phyloP scores from a whole-genome alignment of 83 land plant genomes.

The Picea engelmannii region DNA sequence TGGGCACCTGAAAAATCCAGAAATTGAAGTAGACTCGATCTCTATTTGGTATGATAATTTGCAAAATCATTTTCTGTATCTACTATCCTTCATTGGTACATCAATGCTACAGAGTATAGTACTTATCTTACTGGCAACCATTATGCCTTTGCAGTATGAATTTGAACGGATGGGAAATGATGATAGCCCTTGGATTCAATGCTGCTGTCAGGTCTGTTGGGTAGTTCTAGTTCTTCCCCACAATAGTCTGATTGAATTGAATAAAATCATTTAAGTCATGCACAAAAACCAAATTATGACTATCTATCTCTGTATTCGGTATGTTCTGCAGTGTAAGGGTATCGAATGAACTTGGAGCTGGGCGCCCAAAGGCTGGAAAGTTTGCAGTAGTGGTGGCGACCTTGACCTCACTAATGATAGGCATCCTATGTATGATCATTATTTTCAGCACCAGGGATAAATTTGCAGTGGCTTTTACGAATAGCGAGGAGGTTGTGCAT shows the following conservation, averaged over 20 bases:
- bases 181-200: constrained; percentile 44
- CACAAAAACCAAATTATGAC: no score
- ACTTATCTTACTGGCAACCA: no score
- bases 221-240: no score
- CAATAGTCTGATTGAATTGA: no score
- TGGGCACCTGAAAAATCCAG: constrained; percentile 23
- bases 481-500: constrained; percentile 23
- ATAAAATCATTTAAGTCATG: no score
- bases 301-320: no score
- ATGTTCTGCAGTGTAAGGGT: constrained; percentile 42
- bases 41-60: constrained; percentile 34
- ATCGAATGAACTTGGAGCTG: constrained; percentile 52
- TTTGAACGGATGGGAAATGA: constrained; percentile 34
- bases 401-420: constrained; percentile 21
- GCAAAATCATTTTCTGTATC: no score
- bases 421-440: constrained; percentile 14
- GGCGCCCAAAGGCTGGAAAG: constrained; percentile 32
- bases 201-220: constrained; percentile 30
- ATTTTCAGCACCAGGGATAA: constrained; percentile 25
- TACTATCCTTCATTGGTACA: no score
- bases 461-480: constrained; percentile 32
- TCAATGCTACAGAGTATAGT: no score
- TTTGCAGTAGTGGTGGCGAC: constrained; percentile 36
- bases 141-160: constrained; percentile 24
- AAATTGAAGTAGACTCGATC: constrained; percentile 30